These are phyloP conservation scores for Calonectria pseudoreteaudii DNA, from an alignment of 2,329 filamentous ascomycete species.

Conservation along the genomic window DNA sequence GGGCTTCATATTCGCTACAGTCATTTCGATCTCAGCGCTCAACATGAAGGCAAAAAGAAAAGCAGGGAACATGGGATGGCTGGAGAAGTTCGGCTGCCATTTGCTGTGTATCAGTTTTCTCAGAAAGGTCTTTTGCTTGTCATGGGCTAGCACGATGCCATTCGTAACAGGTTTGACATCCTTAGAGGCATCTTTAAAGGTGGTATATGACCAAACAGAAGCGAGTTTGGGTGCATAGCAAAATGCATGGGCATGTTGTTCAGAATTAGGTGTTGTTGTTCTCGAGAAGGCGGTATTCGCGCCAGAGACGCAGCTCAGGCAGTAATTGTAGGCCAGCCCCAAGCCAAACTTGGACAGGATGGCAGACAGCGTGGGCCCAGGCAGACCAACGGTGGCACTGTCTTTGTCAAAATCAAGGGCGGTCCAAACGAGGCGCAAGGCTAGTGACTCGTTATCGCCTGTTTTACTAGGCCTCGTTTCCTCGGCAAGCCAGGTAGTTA, in stretches of 20 bases:
- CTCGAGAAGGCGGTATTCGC: slow-evolving; percentile 42
- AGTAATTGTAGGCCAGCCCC: slow-evolving; percentile 47
- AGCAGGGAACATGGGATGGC: slow-evolving; percentile 51
- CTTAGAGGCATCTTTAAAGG: slow-evolving; percentile 17
- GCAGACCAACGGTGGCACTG: slow-evolving; percentile 41
- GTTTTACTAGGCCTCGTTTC: slow-evolving; percentile 25
- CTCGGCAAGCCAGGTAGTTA: slow-evolving; percentile 39
- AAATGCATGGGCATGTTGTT: slow-evolving; percentile 45
- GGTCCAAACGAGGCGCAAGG: slow-evolving; percentile 47
- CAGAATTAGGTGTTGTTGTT: background rate
- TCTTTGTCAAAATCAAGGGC: slow-evolving; percentile 36
- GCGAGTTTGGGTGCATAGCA: slow-evolving; percentile 54
- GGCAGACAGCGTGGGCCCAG: slow-evolving; percentile 25
- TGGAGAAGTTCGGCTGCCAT: slow-evolving; percentile 44
- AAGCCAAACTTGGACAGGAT: slow-evolving; percentile 46
- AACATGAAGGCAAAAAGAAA: slow-evolving; percentile 50
- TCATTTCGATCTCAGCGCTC: slow-evolving; percentile 47
- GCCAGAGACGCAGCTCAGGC: slow-evolving; percentile 49
- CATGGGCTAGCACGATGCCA: slow-evolving; percentile 47
- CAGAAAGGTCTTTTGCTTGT: slow-evolving; percentile 41
- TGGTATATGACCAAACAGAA: slow-evolving; percentile 50
- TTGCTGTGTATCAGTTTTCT: slow-evolving; percentile 37
- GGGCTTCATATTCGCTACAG: slow-evolving; percentile 47
- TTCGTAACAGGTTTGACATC: slow-evolving; percentile 38
- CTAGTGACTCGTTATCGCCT: slow-evolving; percentile 37